Evolutionary conservation across 768 basidiomycete genomes (phyloP).

Genomic region (Polyporus arcularius): DNA sequence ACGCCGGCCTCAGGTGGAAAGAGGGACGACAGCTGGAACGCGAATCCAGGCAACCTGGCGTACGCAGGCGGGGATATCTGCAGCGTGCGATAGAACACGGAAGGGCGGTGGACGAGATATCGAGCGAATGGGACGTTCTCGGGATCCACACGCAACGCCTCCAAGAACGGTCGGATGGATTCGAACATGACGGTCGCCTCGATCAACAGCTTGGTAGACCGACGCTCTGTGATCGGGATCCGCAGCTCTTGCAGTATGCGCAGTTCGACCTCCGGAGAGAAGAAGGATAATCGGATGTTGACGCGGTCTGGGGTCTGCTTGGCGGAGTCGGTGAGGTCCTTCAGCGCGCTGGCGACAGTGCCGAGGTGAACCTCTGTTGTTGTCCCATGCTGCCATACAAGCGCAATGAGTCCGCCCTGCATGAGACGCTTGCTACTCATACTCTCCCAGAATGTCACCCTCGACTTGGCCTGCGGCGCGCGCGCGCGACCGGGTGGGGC

Average conservation of each 20-base stretch:
- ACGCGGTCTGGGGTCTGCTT: constrained; percentile 36
- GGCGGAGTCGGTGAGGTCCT: constrained; percentile 49
- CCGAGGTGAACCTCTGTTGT: constrained; percentile 50
- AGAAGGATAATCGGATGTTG: constrained; percentile 56
- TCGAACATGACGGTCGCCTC: constrained; percentile 71
- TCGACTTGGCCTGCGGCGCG: constrained; percentile 34
- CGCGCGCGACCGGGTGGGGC: constrained; percentile 61
- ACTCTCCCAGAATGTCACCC: constrained; percentile 62
- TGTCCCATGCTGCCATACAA: constrained; percentile 48
- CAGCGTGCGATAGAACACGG: constrained; percentile 33
- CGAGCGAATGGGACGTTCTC: constrained; percentile 54
- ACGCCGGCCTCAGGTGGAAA: constrained; percentile 44
- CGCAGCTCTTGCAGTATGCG: constrained; percentile 41
- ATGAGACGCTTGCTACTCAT: constrained; percentile 59
- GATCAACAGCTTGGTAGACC: constrained; percentile 42
- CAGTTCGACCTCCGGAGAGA: constrained; percentile 58
- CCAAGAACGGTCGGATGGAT: constrained; percentile 66
- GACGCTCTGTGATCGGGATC: constrained; percentile 24
- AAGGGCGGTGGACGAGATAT: constrained; percentile 51
- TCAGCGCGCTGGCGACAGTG: constrained; percentile 41
- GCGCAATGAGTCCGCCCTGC: constrained; percentile 63
- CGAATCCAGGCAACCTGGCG: constrained; percentile 53
- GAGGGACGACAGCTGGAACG: constrained; percentile 54
- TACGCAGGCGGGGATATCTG: constrained; percentile 55
- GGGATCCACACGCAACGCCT: constrained; percentile 59